Evolutionary conservation across 345 rosid species (phyloP).

Genomic region (Kandelia obovata): DNA sequence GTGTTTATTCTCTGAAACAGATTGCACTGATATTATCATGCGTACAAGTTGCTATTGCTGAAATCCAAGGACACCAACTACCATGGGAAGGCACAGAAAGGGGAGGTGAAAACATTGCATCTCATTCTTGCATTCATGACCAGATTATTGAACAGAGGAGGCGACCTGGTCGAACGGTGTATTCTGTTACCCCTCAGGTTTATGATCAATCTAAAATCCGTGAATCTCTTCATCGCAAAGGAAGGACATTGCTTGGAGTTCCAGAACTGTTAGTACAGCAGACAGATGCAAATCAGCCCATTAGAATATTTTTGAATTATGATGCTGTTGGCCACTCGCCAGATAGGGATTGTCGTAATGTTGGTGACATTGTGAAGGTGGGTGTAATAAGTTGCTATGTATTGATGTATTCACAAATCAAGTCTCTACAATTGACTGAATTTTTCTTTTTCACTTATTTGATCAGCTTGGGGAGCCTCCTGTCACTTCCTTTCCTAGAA

Average conservation of each 20-base stretch:
- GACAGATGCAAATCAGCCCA: conserved; percentile 70
- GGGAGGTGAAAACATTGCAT: conserved; percentile 42
- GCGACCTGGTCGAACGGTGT: conserved; percentile 79
- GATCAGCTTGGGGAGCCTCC: conserved; percentile 93
- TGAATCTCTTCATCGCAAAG: conserved; percentile 44
- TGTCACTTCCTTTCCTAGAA: conserved; percentile 38
- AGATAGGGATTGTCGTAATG: conserved; percentile 78
- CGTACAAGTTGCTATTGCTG: conserved; percentile 42
- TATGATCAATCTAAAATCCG: conserved; percentile 49
- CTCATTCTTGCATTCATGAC: conserved; percentile 98
- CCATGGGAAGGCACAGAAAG: conserved; percentile 38
- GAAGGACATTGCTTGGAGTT: conserved; percentile 75
- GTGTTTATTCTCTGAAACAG: conserved; percentile 36
- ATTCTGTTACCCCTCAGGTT: conserved; percentile 86
- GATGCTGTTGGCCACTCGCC: conserved; percentile 99
- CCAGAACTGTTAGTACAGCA: conserved; percentile 26
- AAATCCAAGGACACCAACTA: conserved; percentile 28
- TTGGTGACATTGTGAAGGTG: conserved; percentile 92
- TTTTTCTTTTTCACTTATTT: conserved; percentile 11
- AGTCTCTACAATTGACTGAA: conserved; percentile 11
- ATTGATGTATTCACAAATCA: background rate
- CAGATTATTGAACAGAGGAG: conserved; percentile 85
- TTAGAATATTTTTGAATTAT: conserved; percentile 88
- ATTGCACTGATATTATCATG: conserved; percentile 52
- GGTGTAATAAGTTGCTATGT: conserved; percentile 19